phyloP scores from a whole-genome alignment of 805 yeast species.

The Isabelozyma pseudorhagii region DNA sequence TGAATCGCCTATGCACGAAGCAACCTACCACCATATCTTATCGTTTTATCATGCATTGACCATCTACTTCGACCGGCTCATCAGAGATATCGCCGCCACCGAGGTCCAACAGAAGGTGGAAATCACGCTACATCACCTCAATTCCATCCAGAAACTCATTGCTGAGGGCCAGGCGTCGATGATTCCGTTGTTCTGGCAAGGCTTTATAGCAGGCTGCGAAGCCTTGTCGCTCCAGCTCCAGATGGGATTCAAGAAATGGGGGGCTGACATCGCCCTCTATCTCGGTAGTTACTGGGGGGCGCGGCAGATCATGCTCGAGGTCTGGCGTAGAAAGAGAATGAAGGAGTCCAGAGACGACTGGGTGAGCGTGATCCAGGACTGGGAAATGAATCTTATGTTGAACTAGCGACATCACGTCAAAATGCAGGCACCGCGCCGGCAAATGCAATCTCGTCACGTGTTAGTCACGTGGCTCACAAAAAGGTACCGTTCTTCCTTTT shows the following conservation, averaged over 20 bases:
- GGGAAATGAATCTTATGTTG: slow-evolving; percentile 84
- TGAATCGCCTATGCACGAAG: slow-evolving; percentile 59
- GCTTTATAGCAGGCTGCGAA: slow-evolving; percentile 84
- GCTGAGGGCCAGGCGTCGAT: slow-evolving; percentile 54
- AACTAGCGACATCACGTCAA: slow-evolving; percentile 21
- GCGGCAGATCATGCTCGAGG: slow-evolving; percentile 79
- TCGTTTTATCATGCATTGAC: slow-evolving; percentile 72
- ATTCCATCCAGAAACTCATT: slow-evolving; percentile 57
- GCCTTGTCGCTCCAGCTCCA: slow-evolving; percentile 59
- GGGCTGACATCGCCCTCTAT: slow-evolving; percentile 52
- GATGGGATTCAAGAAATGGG: slow-evolving; percentile 70
- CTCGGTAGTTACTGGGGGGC: slow-evolving; percentile 84
- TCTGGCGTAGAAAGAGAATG: slow-evolving; percentile 70
- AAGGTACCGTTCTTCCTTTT: too few relatives aligned
- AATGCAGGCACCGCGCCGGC: too few relatives aligned
- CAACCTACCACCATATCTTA: slow-evolving; percentile 74
- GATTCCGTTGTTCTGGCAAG: slow-evolving; percentile 84
- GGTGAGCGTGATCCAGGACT: slow-evolving; percentile 75
- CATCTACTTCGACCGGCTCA: slow-evolving; percentile 68
- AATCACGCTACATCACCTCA: slow-evolving; percentile 60
- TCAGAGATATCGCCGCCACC: slow-evolving; percentile 51
- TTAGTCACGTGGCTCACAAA: too few relatives aligned
- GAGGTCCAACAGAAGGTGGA: slow-evolving; percentile 61
- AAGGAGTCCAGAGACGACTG: slow-evolving; percentile 63
- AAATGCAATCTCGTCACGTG: too few relatives aligned